A percentile compares a stretch with the other conserved stretches of the same genome.
Evolutionary conservation across 1,284 basidiomycete species (phyloP).

Genomic region (Uromyces viciae-fabae): DNA sequence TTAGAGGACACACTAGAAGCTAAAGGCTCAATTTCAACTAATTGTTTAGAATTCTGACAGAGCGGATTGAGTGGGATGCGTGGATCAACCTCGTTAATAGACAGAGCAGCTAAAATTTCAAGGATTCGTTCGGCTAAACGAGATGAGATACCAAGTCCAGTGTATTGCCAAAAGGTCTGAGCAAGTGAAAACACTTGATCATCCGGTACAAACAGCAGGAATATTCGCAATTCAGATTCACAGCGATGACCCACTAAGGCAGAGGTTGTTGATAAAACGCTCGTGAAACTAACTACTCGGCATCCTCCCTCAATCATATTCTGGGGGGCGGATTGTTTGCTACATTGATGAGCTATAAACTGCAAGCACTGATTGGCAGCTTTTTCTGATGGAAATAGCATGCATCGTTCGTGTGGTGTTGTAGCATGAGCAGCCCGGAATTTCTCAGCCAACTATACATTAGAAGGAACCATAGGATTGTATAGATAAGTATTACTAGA

Average conservation of each 20-base stretch:
- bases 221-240: conserved; percentile 61
- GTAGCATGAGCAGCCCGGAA: conserved; percentile 38
- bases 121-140: conserved; percentile 80
- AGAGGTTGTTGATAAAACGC: conserved; percentile 47
- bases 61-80: conserved; percentile 50
- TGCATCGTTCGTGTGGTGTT: conserved; percentile 60
- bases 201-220: conserved; percentile 62
- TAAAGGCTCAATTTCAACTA: not conserved
- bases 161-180: conserved; percentile 95
- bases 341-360: conserved; percentile 66
- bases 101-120: conserved; percentile 61
- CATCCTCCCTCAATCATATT: conserved; percentile 66
- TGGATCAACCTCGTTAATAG: conserved; percentile 56
- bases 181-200: conserved; percentile 65
- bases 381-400: conserved; percentile 71
- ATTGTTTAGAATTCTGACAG: not conserved
- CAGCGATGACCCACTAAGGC: conserved; percentile 49
- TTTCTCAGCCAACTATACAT: conserved; percentile 33
- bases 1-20: not conserved
- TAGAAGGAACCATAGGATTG: not conserved
- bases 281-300: conserved; percentile 58
- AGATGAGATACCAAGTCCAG: conserved; percentile 82
- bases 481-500: not conserved
- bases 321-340: conserved; percentile 57
- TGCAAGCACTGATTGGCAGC: conserved; percentile 70